Conservation (phyloP, 2,329 filamentous ascomycete genomes). For the Paecilomyces niveus region DNA sequence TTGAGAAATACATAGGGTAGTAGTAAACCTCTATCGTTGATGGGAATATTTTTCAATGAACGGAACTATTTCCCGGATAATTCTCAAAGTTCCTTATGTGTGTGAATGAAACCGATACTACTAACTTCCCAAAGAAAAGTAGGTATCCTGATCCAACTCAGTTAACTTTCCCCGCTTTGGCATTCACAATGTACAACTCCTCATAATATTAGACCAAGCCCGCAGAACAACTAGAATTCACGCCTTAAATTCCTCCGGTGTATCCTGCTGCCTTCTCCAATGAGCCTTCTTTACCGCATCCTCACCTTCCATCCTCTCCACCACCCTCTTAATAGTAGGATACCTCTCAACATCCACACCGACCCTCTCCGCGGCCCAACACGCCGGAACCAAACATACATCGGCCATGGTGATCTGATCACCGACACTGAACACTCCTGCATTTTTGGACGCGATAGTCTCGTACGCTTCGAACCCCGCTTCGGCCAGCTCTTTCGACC, state of each 20-base stretch:
- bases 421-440: constrained; percentile 50
- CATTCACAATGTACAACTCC: too few relatives aligned
- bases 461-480: constrained; percentile 54
- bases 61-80: too few relatives aligned
- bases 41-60: too few relatives aligned
- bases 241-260: constrained; percentile 38
- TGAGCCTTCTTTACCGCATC: constrained; percentile 47
- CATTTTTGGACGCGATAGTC: constrained; percentile 23
- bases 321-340: constrained; percentile 42
- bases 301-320: constrained; percentile 39
- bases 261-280: constrained; percentile 51
- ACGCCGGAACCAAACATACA: constrained; percentile 50
- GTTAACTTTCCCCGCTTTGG: too few relatives aligned
- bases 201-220: too few relatives aligned
- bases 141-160: too few relatives aligned
- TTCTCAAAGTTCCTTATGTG: too few relatives aligned
- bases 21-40: too few relatives aligned
- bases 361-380: constrained; percentile 51
- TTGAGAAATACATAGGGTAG: not conserved
- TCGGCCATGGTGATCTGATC: constrained; percentile 53
- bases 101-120: too few relatives aligned
- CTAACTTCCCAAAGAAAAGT: too few relatives aligned
- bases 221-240: not conserved
- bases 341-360: constrained; percentile 47
- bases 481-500: constrained; percentile 47